Evolutionary conservation across 2,329 filamentous ascomycete species (phyloP).

Genomic region (Paramyrothecium roridum): DNA sequence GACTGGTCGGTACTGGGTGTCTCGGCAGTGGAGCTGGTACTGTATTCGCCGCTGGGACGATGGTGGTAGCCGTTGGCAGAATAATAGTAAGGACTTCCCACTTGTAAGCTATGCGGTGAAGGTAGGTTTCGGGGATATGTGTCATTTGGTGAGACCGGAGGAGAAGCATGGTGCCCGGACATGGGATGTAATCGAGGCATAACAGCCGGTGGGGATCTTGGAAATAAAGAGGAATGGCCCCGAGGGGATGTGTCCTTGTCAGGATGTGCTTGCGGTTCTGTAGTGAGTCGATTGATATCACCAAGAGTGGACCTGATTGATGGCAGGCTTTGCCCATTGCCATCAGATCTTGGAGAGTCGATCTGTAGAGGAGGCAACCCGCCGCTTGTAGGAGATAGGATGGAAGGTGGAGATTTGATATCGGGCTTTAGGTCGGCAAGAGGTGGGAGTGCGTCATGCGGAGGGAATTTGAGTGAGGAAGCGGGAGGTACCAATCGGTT

Average conservation of each 20-base stretch:
- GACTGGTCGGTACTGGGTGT: conserved; percentile 44
- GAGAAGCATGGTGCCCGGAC: conserved; percentile 28
- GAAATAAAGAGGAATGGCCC: conserved; percentile 19
- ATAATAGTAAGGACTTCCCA: conserved; percentile 35
- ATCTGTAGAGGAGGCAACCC: conserved; percentile 34
- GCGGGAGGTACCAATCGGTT: background rate
- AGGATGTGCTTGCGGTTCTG: conserved; percentile 22
- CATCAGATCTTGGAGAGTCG: conserved; percentile 30
- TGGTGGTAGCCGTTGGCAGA: conserved; percentile 26
- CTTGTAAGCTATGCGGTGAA: conserved; percentile 42
- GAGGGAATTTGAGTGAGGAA: background rate
- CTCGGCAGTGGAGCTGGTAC: conserved; percentile 39
- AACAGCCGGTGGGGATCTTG: conserved; percentile 30
- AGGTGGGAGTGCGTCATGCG: conserved; percentile 1
- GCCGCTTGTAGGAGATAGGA: conserved; percentile 19
- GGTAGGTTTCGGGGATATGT: conserved; percentile 40
- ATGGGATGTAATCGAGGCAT: conserved; percentile 27
- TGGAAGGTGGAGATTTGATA: conserved; percentile 17
- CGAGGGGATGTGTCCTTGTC: conserved; percentile 26
- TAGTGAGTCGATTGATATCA: conserved; percentile 26
- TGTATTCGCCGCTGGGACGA: conserved; percentile 38
- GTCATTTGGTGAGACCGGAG: conserved; percentile 49
- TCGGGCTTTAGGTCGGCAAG: conserved; percentile 9
- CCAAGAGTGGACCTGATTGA: conserved; percentile 34
- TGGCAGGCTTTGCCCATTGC: conserved; percentile 31